Percentiles rank a stretch among this genome's conserved stretches.
phyloP scores from a whole-genome alignment of 768 basidiomycete species.

The Chalciporus pseudorubinellus region DNA sequence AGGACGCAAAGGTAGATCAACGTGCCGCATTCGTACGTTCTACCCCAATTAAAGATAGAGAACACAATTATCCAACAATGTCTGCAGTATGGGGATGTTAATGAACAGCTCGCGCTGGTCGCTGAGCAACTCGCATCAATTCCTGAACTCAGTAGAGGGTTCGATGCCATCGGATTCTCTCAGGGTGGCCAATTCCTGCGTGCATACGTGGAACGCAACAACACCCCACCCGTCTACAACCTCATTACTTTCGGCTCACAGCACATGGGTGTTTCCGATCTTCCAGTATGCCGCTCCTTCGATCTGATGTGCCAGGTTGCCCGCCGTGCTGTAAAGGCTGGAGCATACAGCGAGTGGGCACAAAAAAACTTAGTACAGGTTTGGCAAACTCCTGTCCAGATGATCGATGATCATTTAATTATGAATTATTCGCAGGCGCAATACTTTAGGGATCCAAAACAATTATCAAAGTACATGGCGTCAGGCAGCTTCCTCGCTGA shows the following conservation, averaged over 20 bases:
- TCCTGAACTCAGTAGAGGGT: conserved; percentile 64
- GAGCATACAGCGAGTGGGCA: conserved; percentile 73
- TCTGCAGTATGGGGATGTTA: conserved; percentile 71
- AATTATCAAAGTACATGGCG: conserved; percentile 54
- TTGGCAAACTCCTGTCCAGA: not conserved
- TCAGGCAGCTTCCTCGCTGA: conserved; percentile 66
- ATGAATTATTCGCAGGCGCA: conserved; percentile 56
- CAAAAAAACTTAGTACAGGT: conserved; percentile 77
- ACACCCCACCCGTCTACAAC: conserved; percentile 71
- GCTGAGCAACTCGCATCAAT: conserved; percentile 62
- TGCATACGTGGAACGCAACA: conserved; percentile 78
- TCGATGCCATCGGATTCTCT: conserved; percentile 86
- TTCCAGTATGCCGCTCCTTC: conserved; percentile 59
- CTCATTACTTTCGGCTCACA: conserved; percentile 86
- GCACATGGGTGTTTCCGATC: conserved; percentile 82
- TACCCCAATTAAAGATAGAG: not conserved
- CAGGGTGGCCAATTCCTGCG: conserved; percentile 89
- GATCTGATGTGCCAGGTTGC: conserved; percentile 73
- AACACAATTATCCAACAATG: conserved; percentile 1
- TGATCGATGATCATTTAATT: not conserved
- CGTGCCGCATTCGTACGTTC: conserved; percentile 69
- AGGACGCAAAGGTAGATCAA: conserved; percentile 59
- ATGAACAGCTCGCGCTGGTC: conserved; percentile 65
- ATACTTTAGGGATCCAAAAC: conserved; percentile 75
- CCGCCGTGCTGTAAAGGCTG: conserved; percentile 54